Base-by-base conservation (phyloP, 1,284 basidiomycete genomes). In the Tilletia walkeri region DNA sequence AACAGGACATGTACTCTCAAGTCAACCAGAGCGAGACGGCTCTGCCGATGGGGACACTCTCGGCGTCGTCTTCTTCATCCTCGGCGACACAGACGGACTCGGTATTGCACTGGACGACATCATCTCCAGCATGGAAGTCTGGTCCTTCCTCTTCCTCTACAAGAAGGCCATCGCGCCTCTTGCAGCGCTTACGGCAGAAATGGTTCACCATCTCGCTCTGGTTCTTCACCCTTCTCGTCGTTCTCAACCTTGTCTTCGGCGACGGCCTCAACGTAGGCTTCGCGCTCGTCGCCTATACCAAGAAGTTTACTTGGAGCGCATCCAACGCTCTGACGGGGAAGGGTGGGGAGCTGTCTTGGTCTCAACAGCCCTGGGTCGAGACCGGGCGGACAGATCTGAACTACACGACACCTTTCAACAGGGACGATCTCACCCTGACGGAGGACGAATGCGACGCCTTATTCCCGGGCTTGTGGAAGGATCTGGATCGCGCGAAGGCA, bases 381-480 rank as follows among this genome's bases (percentile, higher is more conserved):
- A 78, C 73, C 1, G 74, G 74, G 14, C 66, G 77, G 0, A 30
- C 65, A 0, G 53, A 73, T 38, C 69, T 80, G 39, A 48, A 48
- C 24, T 81, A 80, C 70, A 69, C 77, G 49, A 73, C 74, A n/a
- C 73, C 75, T 9, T 80, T 81, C 74, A 80, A 80, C 53, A 77
- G 72, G 3, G 80, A 81, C 66, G 78, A 81, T 53, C 67, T 80
- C 39, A 79, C 78, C 3, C 53, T 81, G 50, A 78, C 78, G 7
- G 77, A 79, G 50, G 77, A 79, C 48, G 77, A 81, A 70, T 81
- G 80, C 72, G 78, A 81, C 65, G 70, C 78, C 20, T 79, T 79
- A 70, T 81, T 81, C 72, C 80, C 78, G 2, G 75, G 74, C 0
- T 71, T 81, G 20, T 81, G 73, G 69, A 74, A 79, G 63, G 80